phyloP scores from a whole-genome alignment of 306 rosid species.

The Coriaria nepalensis region DNA sequence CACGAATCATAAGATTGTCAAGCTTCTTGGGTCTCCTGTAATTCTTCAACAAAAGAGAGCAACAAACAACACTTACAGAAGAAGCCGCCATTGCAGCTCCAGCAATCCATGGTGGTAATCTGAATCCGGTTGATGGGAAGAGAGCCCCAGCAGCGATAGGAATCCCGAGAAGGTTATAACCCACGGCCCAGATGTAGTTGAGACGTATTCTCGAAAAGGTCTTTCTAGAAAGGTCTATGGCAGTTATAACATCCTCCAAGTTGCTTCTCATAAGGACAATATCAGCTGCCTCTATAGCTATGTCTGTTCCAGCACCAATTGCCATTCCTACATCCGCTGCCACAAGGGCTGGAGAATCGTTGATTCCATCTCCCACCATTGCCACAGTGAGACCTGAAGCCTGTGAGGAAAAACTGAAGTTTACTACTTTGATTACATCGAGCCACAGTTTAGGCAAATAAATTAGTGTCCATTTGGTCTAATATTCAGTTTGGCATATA shows the following conservation, averaged over 20 bases:
- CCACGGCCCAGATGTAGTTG: conserved; percentile 72
- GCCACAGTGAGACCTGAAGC: conserved; percentile 45
- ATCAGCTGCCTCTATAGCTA: conserved; percentile 90
- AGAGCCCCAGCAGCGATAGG: conserved; percentile 77
- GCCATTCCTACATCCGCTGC: conserved; percentile 91
- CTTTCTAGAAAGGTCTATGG: conserved; percentile 67
- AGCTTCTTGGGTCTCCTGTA: conserved; percentile 61
- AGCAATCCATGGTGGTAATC: conserved; percentile 85
- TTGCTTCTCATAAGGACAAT: conserved; percentile 77
- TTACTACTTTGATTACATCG: background rate
- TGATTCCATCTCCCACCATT: conserved; percentile 91
- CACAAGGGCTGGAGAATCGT: conserved; percentile 80
- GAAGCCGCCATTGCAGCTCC: conserved; percentile 96
- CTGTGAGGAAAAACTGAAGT: conserved; percentile 10
- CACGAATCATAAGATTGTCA: conserved; percentile 32
- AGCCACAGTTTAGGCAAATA: no score
- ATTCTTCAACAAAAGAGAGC: conserved; percentile 58
- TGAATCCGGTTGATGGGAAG: conserved; percentile 41
- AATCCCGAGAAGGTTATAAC: conserved; percentile 61
- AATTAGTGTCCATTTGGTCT: no score
- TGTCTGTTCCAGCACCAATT: conserved; percentile 87
- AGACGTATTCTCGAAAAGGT: conserved; percentile 52
- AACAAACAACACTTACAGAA: conserved; percentile 74
- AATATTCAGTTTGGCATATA: no score
- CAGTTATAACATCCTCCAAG: conserved; percentile 72